These are phyloP conservation scores for Micromonas commoda DNA, from an alignment of 139 green algal species.

Conservation along the genomic window DNA sequence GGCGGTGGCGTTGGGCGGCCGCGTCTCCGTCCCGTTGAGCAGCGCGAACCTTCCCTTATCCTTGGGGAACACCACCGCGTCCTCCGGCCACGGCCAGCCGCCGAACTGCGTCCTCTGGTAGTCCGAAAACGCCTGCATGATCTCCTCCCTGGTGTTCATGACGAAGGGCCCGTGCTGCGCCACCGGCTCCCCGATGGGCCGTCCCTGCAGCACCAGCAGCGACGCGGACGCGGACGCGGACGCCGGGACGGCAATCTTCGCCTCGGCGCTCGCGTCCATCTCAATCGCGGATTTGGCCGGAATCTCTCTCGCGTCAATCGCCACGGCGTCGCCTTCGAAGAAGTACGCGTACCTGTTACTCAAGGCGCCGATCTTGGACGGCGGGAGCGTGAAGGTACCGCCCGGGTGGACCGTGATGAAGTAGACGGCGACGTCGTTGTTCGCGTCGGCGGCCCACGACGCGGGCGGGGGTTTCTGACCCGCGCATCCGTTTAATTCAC, in stretches of 20 bases:
- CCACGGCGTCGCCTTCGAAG: constrained; percentile 14
- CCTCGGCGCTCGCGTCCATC: background rate
- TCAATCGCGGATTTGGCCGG: background rate
- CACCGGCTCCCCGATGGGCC: constrained; percentile 40
- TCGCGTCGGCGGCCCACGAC: constrained; percentile 15
- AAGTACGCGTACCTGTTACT: constrained; percentile 28
- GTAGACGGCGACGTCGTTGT: constrained; percentile 6
- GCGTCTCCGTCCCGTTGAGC: constrained; percentile 11
- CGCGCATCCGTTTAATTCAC: constrained; percentile 12
- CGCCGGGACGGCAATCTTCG: background rate
- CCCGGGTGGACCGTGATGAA: constrained; percentile 24
- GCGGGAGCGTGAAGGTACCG: background rate
- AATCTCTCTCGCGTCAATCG: background rate
- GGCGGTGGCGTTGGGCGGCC: too few species aligned
- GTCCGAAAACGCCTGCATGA: constrained; percentile 39
- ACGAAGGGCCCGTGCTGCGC: constrained; percentile 45
- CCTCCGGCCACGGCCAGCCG: constrained; percentile 26
- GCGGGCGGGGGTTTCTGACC: background rate
- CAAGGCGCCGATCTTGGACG: background rate
- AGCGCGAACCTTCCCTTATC: constrained; percentile 28
- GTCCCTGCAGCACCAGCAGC: constrained; percentile 34
- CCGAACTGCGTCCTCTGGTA: constrained; percentile 34
- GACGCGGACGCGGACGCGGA: background rate
- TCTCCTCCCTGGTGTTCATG: constrained; percentile 40
- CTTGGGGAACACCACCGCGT: constrained; percentile 15